Percentiles rank a stretch among this genome's conserved stretches.
phyloP scores from a whole-genome alignment of 805 yeast genomes.

The Saccharomycopsis javanensis region DNA sequence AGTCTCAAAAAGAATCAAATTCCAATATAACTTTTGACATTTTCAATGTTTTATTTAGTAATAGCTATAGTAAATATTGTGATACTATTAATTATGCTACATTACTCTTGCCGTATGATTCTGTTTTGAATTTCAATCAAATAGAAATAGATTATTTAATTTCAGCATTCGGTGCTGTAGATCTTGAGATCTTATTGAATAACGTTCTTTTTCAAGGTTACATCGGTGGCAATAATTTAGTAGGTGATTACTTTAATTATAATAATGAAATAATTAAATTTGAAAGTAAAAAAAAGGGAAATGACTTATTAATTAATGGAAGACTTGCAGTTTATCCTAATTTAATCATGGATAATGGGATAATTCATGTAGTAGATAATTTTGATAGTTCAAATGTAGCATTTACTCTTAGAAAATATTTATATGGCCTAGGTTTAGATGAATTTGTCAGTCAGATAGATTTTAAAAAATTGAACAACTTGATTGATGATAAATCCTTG shows the following conservation, averaged over 20 bases:
- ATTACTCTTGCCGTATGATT: conserved; percentile 38
- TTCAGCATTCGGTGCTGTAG: conserved; percentile 26
- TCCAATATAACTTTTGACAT: background rate
- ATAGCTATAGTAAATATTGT: conserved; percentile 2
- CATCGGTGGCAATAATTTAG: conserved; percentile 32
- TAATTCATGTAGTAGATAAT: conserved; percentile 39
- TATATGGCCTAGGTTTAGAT: conserved; percentile 50
- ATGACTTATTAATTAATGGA: conserved; percentile 29
- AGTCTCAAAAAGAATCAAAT: background rate
- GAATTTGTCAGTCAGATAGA: conserved; percentile 61
- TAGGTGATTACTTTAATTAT: conserved; percentile 21
- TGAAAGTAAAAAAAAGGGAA: conserved; percentile 26
- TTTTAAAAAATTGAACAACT: conserved; percentile 43
- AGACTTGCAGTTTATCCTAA: conserved; percentile 31
- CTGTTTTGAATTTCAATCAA: conserved; percentile 28
- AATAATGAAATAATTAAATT: conserved; percentile 23
- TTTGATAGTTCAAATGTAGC: conserved; percentile 25
- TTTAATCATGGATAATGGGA: conserved; percentile 36
- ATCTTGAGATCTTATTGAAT: conserved; percentile 24
- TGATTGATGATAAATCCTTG: conserved; percentile 44
- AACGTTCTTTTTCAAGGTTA: conserved; percentile 33
- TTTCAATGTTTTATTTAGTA: background rate
- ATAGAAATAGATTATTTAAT: conserved; percentile 39
- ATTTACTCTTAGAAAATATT: conserved; percentile 47
- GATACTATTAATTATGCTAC: conserved; percentile 29